These are phyloP conservation scores for Paragyromitra xinjiangensis DNA, from an alignment of 495 filamentous ascomycete species.

Conservation along the genomic window DNA sequence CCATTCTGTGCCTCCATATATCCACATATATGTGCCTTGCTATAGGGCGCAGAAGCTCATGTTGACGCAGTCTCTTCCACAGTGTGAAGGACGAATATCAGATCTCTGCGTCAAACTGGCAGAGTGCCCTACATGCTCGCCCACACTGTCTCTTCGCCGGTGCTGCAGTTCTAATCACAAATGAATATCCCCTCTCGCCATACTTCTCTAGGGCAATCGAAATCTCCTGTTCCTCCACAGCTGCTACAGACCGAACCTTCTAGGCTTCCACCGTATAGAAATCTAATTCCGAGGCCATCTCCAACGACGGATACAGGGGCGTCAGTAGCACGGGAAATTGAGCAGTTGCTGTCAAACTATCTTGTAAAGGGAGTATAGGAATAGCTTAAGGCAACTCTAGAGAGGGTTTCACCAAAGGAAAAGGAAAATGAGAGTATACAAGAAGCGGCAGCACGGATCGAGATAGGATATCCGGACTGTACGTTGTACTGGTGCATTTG, in stretches of 20 bases:
- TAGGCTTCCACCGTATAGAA: neutral
- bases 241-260: neutral
- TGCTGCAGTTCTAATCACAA: neutral
- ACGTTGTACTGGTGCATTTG: conserved; percentile 47
- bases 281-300: neutral
- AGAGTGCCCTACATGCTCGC: too few relatives aligned
- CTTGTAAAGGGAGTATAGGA: neutral
- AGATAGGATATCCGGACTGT: conserved; percentile 43
- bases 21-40: too few relatives aligned
- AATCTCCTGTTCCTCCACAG: neutral
- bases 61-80: too few relatives aligned
- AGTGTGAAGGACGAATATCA: too few relatives aligned
- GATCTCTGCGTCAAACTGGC: too few relatives aligned
- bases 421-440: neutral
- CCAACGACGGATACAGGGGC: neutral
- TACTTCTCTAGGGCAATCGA: neutral
- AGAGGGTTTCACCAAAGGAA: neutral
- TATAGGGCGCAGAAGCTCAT: too few relatives aligned
- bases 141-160: neutral
- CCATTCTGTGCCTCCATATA: too few relatives aligned
- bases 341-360: neutral
- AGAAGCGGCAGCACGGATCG: neutral
- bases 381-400: neutral
- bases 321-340: neutral
- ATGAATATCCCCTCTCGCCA: neutral